Base-by-base conservation (phyloP, 2,329 filamentous ascomycete species). In the Cordyceps farinosa region DNA sequence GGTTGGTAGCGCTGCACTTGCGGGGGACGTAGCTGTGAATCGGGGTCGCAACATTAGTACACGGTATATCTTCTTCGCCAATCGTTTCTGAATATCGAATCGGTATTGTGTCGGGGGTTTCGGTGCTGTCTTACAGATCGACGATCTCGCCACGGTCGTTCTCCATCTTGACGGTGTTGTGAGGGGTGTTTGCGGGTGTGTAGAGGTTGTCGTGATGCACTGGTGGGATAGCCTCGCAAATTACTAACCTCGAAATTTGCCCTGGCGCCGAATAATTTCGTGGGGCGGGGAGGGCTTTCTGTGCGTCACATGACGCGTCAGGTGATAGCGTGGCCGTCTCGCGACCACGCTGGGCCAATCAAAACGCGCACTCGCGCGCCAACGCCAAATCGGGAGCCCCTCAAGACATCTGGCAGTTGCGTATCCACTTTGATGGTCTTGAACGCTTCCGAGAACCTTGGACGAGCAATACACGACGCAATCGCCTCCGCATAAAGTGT, bases 111-210 rank as follows among this genome's bases (percentile, higher is more conserved):
- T 36, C 36, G 59, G 15, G 40, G 17, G 22, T 60, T 53, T 64
- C 52, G 55, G 53, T 32, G 62, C 42, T 51, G 71, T 82, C 89
- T 82, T 89, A 97, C 92, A 97, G 92, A 85, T 98, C 94, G 82
- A 98, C 95, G 84, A 97, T 93, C 84, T 98, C 92, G 85, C 94
- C 94, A 85, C 92, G 92, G 87, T 98, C 95, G 92, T 99, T 99
- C 88, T 99, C 95, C 95, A 98, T 99, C 83, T 87, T 93, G 78
- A 76, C 80, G 77, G 75, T 73, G 55, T 63, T 66, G 71, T 70
- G 69, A 67, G 66, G 22, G 68, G 70, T 69, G 65, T 69, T 71
- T 71, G 66, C 68, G 70, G 68, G 67, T 65, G 69, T 70, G 50
- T 63, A 64, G 58, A 13, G 7, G 27, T 60, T 61, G 42, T 66